These are phyloP conservation scores for Dactylellina cionopaga DNA, from an alignment of 2,329 filamentous ascomycete species.

Conservation along the genomic window DNA sequence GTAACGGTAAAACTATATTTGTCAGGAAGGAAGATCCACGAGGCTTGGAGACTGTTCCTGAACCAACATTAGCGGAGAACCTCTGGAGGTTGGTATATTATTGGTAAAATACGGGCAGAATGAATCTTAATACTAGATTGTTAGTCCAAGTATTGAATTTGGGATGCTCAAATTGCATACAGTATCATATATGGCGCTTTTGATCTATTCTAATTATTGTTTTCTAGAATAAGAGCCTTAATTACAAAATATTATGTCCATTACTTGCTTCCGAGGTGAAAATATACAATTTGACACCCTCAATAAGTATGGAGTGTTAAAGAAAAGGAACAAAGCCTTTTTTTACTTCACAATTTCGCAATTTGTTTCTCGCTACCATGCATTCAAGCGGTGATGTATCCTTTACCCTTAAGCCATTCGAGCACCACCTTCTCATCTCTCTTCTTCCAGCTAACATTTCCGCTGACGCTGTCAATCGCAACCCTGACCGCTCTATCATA, in stretches of 20 bases:
- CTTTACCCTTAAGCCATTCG: conserved; percentile 78
- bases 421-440: conserved; percentile 77
- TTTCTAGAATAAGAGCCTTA: too few species aligned
- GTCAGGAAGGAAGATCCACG: conserved; percentile 36
- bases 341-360: conserved; percentile 16
- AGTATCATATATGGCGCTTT: too few species aligned
- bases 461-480: conserved; percentile 84
- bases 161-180: too few species aligned
- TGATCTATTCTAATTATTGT: neutral
- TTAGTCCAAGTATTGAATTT: too few species aligned
- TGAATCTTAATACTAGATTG: too few species aligned
- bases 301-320: too few species aligned
- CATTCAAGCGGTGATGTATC: conserved; percentile 65
- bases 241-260: too few species aligned
- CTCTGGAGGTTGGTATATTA: conserved; percentile 13
- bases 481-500: conserved; percentile 88
- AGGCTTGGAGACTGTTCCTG: conserved; percentile 35
- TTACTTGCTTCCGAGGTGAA: too few species aligned
- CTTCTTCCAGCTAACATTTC: conserved; percentile 81
- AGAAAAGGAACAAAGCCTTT: too few species aligned
- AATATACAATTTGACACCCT: too few species aligned
- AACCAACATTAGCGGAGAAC: conserved; percentile 21
- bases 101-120: too few species aligned
- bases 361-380: neutral
- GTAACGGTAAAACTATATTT: conserved; percentile 24